Percentiles rank a stretch among this genome's conserved stretches.
Evolutionary conservation across 1,284 basidiomycete genomes (phyloP).

Genomic region (Heterobasidion occidentale): DNA sequence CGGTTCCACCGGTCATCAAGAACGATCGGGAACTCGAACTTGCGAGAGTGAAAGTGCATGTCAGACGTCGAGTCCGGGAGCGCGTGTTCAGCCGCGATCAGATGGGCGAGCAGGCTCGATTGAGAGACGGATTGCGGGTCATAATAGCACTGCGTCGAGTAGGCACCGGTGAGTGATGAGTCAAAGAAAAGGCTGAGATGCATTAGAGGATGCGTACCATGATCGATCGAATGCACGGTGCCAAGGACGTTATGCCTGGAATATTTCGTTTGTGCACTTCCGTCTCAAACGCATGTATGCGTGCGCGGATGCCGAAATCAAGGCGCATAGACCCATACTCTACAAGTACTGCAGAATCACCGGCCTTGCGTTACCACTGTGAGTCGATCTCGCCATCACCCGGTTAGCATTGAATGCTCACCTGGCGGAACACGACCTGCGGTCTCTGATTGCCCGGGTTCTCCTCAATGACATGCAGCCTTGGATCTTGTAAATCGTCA

Average conservation of each 20-base stretch:
- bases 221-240: conserved; percentile 50
- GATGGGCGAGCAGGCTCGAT: conserved; percentile 27
- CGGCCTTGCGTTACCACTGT: conserved; percentile 28
- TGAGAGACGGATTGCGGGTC: conserved; percentile 36
- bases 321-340: conserved; percentile 48
- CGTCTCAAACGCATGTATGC: conserved; percentile 48
- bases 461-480: conserved; percentile 7
- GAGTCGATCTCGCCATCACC: neutral
- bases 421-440: conserved; percentile 37
- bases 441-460: conserved; percentile 14
- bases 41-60: conserved; percentile 42
- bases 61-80: conserved; percentile 32
- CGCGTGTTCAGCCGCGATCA: conserved; percentile 28
- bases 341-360: conserved; percentile 49
- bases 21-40: conserved; percentile 53
- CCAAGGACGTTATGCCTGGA: conserved; percentile 34
- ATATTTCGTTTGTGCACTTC: conserved; percentile 25
- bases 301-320: conserved; percentile 41
- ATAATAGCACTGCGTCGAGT: conserved; percentile 35
- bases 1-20: conserved; percentile 54
- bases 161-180: neutral
- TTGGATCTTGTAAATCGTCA: neutral
- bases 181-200: neutral
- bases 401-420: conserved; percentile 11
- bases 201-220: conserved; percentile 29